Base-by-base conservation (phyloP, 2,329 filamentous ascomycete genomes). In the Trichoderma citrinoviride region DNA sequence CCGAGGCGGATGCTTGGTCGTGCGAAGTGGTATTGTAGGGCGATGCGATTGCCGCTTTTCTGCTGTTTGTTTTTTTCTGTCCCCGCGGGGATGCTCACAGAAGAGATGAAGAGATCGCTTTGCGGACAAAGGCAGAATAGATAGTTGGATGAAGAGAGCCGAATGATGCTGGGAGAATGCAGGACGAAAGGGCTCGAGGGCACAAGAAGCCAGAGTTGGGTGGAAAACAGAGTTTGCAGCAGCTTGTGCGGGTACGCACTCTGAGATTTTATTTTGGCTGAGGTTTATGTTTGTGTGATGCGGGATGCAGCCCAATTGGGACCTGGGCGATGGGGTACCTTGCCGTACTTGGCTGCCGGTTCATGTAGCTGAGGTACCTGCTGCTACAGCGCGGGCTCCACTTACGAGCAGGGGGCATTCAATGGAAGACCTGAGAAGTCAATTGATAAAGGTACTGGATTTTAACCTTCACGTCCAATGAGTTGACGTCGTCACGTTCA, bases 281-380 rank as follows among this genome's bases (percentile, higher is more conserved):
- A 62, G 60, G 60, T 53, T 62, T 54, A 37, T 54, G 60, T 62
- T 54, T 62, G 60, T 62, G 60, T 62, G 60, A 54, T 54, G 27
- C 49, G 46, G n/a, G 41, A 46, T 43, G 40, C 60, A 54, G 49
- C 60, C 58, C 49, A 61, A 61, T 61, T n/a, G 49, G 47, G 58
- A 44, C 27, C 29, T n/a, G 5, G 44, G 57, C 40, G n/a, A 17
- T 12, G 43, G 56, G 44, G 46, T 60, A 60, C 56, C 29, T 5
- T 40, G 44, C 46, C 7, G 44, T 60, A 60, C 46, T 25, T 60
- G 49, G 40, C 37, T 1, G n/a, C 40, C 8, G 19, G 47, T 19
- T 12, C 5, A 50, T 27, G 37, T 37, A 10, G 37, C 21, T 8
- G 29, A 12, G 10, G 12, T 41, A 37, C 49, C 49, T 40, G 56